Evolutionary conservation across 352 stramenopile genomes (phyloP).

Genomic region (Blastocystis hominis): DNA sequence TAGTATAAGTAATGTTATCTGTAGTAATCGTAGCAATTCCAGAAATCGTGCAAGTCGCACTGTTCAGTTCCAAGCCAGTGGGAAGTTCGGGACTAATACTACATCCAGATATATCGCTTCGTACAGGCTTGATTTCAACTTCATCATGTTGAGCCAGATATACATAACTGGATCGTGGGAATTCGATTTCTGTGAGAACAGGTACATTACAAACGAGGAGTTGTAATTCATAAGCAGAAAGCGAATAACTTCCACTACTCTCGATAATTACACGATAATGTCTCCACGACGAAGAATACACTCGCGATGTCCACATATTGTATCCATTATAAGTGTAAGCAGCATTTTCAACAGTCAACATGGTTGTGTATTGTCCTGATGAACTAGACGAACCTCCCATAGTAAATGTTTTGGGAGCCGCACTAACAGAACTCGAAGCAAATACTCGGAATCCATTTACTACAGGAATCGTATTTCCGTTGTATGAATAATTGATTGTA

Average conservation of each 20-base stretch:
- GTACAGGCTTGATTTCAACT: background rate
- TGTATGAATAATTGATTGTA: background rate
- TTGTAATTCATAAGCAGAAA: background rate
- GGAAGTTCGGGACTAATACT: background rate
- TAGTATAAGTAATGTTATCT: background rate
- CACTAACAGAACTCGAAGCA: background rate
- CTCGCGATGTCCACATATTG: background rate
- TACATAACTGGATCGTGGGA: background rate
- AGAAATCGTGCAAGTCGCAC: background rate
- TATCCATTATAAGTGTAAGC: background rate
- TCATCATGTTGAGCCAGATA: background rate
- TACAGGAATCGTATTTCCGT: background rate
- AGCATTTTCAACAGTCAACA: background rate
- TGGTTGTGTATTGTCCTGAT: background rate
- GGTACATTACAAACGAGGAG: slow-evolving; percentile 12
- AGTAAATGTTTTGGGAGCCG: background rate
- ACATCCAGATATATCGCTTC: background rate
- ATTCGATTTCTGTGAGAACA: background rate
- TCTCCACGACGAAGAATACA: background rate
- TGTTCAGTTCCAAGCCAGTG: background rate
- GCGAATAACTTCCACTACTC: background rate
- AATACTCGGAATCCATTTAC: background rate
- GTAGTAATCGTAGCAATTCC: background rate
- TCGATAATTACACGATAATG: background rate
- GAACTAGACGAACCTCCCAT: background rate